Base-by-base conservation (phyloP, 495 filamentous ascomycete species). In the Podospora pseudopauciseta region DNA sequence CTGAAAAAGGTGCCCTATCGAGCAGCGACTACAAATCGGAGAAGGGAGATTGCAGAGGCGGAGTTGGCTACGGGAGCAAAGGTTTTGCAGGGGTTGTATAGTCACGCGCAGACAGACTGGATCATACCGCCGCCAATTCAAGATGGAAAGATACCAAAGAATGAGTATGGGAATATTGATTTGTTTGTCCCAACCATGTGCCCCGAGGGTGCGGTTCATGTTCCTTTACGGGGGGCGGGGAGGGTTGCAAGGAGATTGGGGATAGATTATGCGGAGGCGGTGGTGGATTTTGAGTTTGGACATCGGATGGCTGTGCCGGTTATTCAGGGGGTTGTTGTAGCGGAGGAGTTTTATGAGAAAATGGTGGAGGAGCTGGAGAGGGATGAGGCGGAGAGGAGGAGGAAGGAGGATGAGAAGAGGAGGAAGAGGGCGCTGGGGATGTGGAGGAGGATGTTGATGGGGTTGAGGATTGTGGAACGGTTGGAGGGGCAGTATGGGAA, bases 111-210 rank as follows among this genome's bases (percentile, higher is more conserved):
- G 79, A 99, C 94, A 0, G 90, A 94, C 63, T 97, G 90, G 85
- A 97, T 97, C 75, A 92, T 95, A 68, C 93, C 95, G 1, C 89
- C 91, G 18, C 93, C 93, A 5, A 91, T 91, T 73, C 70, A 84
- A 54, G 85, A 97, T 72, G 96, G 95, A 4, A 81, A 89, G 6
- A 97, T 99, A 64, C 96, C 94, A 5, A 94, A 92, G 78, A 99
- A 99, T 73, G 87, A 89, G 53, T 99, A 93, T 73, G 94, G 94
- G 7, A 99, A 99, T 75, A 97, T 97, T 69, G 96, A 99, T 78
- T 88, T 97, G 70, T 99, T 94, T 74, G 93, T 91, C 3, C 89
- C 92, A 59, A 92, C 89, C 65, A 98, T 99, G 94, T 89, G 97
- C 19, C 95, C 95, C 2, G 72, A 81, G 57, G 95, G 85, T n/a